These are phyloP conservation scores for Camellia oleifera DNA, from an alignment of 179 eudicot genomes.

Conservation along the genomic window DNA sequence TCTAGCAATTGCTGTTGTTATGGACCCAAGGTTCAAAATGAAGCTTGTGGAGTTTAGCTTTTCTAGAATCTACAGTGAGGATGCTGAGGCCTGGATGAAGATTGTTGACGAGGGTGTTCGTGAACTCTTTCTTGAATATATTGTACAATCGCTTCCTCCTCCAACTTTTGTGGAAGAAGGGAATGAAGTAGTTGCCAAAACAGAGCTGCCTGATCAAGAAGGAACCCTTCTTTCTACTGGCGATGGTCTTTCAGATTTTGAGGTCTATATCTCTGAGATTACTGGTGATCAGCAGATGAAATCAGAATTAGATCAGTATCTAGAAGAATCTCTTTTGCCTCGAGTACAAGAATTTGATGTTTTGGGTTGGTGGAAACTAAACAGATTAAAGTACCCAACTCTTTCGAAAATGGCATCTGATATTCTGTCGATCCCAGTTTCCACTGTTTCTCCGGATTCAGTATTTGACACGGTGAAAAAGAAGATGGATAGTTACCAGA, in stretches of 20 bases:
- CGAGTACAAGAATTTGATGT: slow-evolving; percentile 69
- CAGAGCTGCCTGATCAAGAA: slow-evolving; percentile 27
- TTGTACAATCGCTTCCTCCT: slow-evolving; percentile 33
- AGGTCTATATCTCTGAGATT: slow-evolving; percentile 55
- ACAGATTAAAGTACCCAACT: slow-evolving; percentile 57
- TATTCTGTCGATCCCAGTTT: slow-evolving; percentile 55
- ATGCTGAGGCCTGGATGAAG: slow-evolving; percentile 50
- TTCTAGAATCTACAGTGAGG: slow-evolving; percentile 56
- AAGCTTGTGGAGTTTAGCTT: slow-evolving; percentile 78
- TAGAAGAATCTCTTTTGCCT: slow-evolving; percentile 76
- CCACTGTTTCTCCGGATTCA: slow-evolving; percentile 32
- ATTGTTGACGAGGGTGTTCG: slow-evolving; percentile 36
- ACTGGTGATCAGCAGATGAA: slow-evolving; percentile 45
- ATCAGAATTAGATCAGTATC: slow-evolving; percentile 70
- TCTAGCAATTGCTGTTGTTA: slow-evolving; percentile 68
- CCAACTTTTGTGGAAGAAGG: slow-evolving; percentile 34
- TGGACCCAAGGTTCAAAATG: slow-evolving; percentile 95
- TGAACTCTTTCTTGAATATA: slow-evolving; percentile 42
- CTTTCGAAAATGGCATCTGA: slow-evolving; percentile 77
- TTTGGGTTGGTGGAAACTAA: slow-evolving; percentile 77
- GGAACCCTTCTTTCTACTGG: slow-evolving; percentile 35
- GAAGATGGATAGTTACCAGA: slow-evolving; percentile 57
- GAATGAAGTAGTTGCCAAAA: slow-evolving; percentile 33
- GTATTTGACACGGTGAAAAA: slow-evolving; percentile 42
- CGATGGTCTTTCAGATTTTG: slow-evolving; percentile 66